Evolutionary conservation across 257 asterid genomes (phyloP), one percentile per base, ranked within the genome.

Genomic region (Nicotiana paniculata): DNA sequence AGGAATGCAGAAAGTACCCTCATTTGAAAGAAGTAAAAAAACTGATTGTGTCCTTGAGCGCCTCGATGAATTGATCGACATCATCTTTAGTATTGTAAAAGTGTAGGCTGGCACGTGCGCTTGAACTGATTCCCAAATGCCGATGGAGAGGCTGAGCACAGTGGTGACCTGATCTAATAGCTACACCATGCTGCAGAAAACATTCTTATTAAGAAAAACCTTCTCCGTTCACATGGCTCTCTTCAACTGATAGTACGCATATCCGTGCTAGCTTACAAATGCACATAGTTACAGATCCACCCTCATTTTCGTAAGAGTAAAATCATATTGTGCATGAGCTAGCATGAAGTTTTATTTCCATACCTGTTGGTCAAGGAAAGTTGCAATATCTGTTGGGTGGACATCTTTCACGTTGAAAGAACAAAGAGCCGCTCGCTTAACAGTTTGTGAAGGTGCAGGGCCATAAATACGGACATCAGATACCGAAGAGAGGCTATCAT

Each of bases 111-210:
- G 97, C 98, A 2, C 98, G 92, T 13, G 99, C 99, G 18, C 97
- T 94, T 1, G 99, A 90, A 46, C 83, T 90, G 84, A 94, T 90
- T 80, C 97, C 98, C 84, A 96, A 77, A 81, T 89, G 85, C 15
- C 92, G 92, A 83, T 96, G 98, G 53, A 96, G 97, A 69, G 97
- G 98, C 86, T 94, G 98, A 30, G 99, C 99, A 43, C 99, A 96
- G 79, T 96, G 98, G 84, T 94, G 99, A 3, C 99, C 98, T 7
- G 99, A 93, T 87, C 99, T 90, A 79, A 96, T 86, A 26, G 97
- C 99, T 21, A 96, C 89, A 32, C 97, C 90, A 57, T 96, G 97
- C 97, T 96, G 98, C 66, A 79, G 82, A 78, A 46, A 32, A 51
- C 57, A 67, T 10, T 30, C 68, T 10, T 66, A 51, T 67, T 65